phyloP scores from a whole-genome alignment of 495 filamentous ascomycete genomes.

The Penicillium nucicola region DNA sequence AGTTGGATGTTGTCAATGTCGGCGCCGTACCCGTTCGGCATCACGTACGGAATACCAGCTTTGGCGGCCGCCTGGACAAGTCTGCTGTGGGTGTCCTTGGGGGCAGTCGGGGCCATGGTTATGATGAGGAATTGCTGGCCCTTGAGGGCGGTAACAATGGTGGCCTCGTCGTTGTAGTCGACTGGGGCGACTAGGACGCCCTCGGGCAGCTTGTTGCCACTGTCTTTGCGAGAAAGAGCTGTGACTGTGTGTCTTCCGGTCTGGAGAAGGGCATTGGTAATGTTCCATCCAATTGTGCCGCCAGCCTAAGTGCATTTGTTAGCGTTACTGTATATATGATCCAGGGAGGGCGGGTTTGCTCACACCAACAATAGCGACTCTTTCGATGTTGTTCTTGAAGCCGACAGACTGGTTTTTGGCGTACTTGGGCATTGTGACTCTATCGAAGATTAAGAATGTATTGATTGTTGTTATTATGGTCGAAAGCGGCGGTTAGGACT shows the following conservation, averaged over 20 bases:
- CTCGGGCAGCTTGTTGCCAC: slow-evolving; percentile 37
- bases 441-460: slow-evolving; percentile 1
- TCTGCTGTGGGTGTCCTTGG: slow-evolving; percentile 44
- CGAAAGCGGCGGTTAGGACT: slow-evolving; percentile 2
- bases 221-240: slow-evolving; percentile 49
- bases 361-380: slow-evolving; percentile 51
- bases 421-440: slow-evolving; percentile 24
- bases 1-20: slow-evolving; percentile 31
- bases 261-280: slow-evolving; percentile 48
- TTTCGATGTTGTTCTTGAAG: slow-evolving; percentile 42
- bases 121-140: slow-evolving; percentile 61
- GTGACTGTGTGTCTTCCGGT: slow-evolving; percentile 52
- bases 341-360: slow-evolving; percentile 10
- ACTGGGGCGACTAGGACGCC: slow-evolving; percentile 43
- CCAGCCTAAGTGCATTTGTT: slow-evolving; percentile 46
- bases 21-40: slow-evolving; percentile 57
- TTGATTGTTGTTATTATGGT: slow-evolving; percentile 5
- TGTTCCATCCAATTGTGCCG: slow-evolving; percentile 54
- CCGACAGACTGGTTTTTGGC: slow-evolving; percentile 34
- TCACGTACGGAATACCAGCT: slow-evolving; percentile 58
- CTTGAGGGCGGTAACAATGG: slow-evolving; percentile 46
- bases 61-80: slow-evolving; percentile 60
- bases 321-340: slow-evolving; percentile 3
- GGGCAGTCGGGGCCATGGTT: slow-evolving; percentile 46
- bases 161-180: slow-evolving; percentile 46